A percentile compares a stretch with the other conserved stretches of the same genome.
These are phyloP conservation scores for Spinacia oleracea DNA, from an alignment of 179 eudicot species.

Conservation along the genomic window DNA sequence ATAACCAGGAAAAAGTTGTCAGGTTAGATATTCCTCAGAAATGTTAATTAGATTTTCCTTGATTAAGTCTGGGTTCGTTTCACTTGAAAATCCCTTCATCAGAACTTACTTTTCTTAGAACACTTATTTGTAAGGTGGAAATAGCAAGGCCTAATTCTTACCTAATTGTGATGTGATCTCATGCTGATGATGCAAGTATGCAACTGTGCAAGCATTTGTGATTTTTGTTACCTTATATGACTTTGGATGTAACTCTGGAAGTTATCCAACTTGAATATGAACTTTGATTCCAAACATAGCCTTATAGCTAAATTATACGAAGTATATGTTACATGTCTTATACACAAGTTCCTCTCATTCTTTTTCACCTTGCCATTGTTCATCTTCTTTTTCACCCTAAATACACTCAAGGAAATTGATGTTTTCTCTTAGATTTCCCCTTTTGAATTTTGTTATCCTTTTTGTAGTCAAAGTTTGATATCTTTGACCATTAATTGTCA, in stretches of 20 bases:
- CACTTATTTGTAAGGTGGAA: neutral
- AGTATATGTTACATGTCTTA: neutral
- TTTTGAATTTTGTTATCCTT: too few relatives aligned
- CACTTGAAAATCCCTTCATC: neutral
- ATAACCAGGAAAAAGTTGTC: slow-evolving; percentile 38
- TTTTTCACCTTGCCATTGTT: neutral
- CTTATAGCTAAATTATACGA: neutral
- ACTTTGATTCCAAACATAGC: neutral
- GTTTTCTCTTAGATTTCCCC: too few relatives aligned
- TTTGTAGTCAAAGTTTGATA: too few relatives aligned
- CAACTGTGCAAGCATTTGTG: neutral
- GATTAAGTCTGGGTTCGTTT: neutral
- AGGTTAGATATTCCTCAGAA: slow-evolving; percentile 32
- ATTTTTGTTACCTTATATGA: neutral
- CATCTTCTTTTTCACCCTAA: too few relatives aligned
- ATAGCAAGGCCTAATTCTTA: neutral
- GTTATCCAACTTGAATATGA: neutral
- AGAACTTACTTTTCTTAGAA: neutral
- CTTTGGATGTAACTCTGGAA: neutral
- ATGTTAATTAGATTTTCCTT: too few relatives aligned
- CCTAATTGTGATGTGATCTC: neutral
- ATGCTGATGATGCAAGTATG: neutral
- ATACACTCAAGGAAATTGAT: too few relatives aligned
- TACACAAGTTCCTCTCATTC: neutral
- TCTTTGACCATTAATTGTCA: too few relatives aligned